Evolutionary conservation across 768 basidiomycete genomes (phyloP).

Genomic region (Galerina sulciceps): DNA sequence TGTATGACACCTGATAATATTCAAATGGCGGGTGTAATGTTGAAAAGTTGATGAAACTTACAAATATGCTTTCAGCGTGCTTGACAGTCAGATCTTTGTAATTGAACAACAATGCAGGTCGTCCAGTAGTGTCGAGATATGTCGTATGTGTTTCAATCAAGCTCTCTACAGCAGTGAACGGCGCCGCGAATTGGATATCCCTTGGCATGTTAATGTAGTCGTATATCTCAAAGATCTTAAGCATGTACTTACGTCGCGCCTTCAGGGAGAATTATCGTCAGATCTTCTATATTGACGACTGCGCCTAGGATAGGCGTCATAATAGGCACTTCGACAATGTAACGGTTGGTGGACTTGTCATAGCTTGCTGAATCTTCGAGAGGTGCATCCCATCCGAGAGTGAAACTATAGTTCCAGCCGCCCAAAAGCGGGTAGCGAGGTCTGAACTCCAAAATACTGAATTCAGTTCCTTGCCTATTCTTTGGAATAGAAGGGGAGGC

Average conservation of each 20-base stretch:
- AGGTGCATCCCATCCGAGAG: conserved; percentile 92
- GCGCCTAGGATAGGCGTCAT: conserved; percentile 82
- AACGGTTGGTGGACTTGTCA: conserved; percentile 63
- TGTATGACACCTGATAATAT: conserved; percentile 77
- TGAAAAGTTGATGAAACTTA: conserved; percentile 43
- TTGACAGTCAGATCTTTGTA: conserved; percentile 79
- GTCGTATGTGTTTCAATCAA: conserved; percentile 72
- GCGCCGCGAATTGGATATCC: conserved; percentile 74
- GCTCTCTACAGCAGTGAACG: conserved; percentile 75
- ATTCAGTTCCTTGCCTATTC: conserved; percentile 51
- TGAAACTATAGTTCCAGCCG: conserved; percentile 97
- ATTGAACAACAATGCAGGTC: conserved; percentile 74
- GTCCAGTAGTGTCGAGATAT: conserved; percentile 91
- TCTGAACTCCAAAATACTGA: conserved; percentile 77
- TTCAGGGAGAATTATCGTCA: conserved; percentile 88
- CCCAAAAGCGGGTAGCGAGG: conserved; percentile 94
- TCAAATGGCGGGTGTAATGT: neutral
- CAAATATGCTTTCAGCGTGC: conserved; percentile 82
- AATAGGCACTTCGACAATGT: conserved; percentile 83
- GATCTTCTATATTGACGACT: conserved; percentile 78
- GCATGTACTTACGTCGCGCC: conserved; percentile 81
- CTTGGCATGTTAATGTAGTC: conserved; percentile 42
- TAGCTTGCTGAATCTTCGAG: conserved; percentile 73
- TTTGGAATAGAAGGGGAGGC: conserved; percentile 66
- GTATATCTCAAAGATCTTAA: neutral